phyloP scores from a whole-genome alignment of 129 eudicot genomes.

The Pittosporum tobira region DNA sequence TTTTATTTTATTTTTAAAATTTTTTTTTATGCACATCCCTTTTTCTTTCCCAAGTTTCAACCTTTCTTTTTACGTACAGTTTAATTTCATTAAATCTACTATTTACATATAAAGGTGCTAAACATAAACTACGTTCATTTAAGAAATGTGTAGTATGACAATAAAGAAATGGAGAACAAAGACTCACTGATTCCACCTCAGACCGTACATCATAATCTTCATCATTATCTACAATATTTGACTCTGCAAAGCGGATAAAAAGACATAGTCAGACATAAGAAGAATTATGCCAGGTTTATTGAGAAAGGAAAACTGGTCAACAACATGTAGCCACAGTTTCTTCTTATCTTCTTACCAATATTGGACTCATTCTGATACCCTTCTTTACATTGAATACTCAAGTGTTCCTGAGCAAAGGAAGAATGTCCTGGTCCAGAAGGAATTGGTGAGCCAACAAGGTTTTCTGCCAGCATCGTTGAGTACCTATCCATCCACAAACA shows the following conservation, averaged over 20 bases:
- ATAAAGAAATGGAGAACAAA: slow-evolving; percentile 1
- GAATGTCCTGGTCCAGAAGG: slow-evolving; percentile 26
- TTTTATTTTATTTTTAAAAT: no score
- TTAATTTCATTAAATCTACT: no score
- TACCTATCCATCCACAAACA: slow-evolving; percentile 39
- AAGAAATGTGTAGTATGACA: neutral
- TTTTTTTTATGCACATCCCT: no score
- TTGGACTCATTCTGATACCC: slow-evolving; percentile 27
- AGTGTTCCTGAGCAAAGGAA: slow-evolving; percentile 26
- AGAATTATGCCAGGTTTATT: neutral
- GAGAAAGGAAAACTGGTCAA: neutral
- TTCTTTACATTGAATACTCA: slow-evolving; percentile 32
- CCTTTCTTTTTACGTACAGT: no score
- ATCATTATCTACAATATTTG: slow-evolving; percentile 46
- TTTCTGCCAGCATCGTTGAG: slow-evolving; percentile 97
- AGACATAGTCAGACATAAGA: neutral
- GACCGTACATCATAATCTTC: slow-evolving; percentile 53
- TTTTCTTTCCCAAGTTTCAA: no score
- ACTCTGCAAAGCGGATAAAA: slow-evolving; percentile 32
- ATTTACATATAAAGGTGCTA: no score
- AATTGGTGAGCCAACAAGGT: slow-evolving; percentile 57
- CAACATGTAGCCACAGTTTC: neutral
- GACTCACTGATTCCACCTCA: slow-evolving; percentile 67
- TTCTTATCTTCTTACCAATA: slow-evolving; percentile 35
- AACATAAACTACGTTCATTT: no score